phyloP scores from a whole-genome alignment of 768 basidiomycete genomes.

The Serendipita sp. region DNA sequence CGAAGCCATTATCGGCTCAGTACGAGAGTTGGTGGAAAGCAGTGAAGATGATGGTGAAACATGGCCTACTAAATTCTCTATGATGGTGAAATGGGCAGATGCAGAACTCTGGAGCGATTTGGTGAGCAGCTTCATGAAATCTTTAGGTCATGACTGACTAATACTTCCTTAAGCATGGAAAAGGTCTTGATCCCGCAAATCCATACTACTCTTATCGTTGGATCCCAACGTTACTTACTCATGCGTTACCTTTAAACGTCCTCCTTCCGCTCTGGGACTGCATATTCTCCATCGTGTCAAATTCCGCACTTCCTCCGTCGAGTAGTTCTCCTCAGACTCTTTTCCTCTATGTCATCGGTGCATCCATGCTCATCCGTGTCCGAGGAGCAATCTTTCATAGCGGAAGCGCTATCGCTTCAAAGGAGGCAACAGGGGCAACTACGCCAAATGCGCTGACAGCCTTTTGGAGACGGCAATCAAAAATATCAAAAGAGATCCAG shows the following conservation, averaged over 20 bases:
- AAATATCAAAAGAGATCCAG: neutral
- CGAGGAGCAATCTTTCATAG: slow-evolving; percentile 40
- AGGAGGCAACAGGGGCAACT: neutral
- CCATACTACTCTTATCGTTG: slow-evolving; percentile 74
- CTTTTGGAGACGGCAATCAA: neutral
- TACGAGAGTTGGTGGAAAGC: slow-evolving; percentile 41
- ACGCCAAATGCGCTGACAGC: neutral
- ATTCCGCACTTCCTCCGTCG: slow-evolving; percentile 11
- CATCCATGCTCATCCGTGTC: slow-evolving; percentile 47
- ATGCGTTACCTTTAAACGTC: slow-evolving; percentile 48
- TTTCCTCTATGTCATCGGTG: slow-evolving; percentile 27
- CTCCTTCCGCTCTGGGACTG: slow-evolving; percentile 55
- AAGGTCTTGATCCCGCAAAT: slow-evolving; percentile 49
- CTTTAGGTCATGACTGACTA: neutral
- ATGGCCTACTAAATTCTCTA: slow-evolving; percentile 49
- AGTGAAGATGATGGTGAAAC: slow-evolving; percentile 42
- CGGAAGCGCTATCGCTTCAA: slow-evolving; percentile 10
- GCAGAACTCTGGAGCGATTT: slow-evolving; percentile 40
- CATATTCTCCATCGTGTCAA: slow-evolving; percentile 41
- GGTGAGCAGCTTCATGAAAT: slow-evolving; percentile 23
- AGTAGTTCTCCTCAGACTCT: neutral
- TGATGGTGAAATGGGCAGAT: slow-evolving; percentile 46
- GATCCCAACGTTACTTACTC: slow-evolving; percentile 53
- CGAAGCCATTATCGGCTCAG: slow-evolving; percentile 54
- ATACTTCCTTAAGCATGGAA: slow-evolving; percentile 28